phyloP scores from a whole-genome alignment of 164 flowering plant species.

The grape (Vitis vinifera) region DNA sequence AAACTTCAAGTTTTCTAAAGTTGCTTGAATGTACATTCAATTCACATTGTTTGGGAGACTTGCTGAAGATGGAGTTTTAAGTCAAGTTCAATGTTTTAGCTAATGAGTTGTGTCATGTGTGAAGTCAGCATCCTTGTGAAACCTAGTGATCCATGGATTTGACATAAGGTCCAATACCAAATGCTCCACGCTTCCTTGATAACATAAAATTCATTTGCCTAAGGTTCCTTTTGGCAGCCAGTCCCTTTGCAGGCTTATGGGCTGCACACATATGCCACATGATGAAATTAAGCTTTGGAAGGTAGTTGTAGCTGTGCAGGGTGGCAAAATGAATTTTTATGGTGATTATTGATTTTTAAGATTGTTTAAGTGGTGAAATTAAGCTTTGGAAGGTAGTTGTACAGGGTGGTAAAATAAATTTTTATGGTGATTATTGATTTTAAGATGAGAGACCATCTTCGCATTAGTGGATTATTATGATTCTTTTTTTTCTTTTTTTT shows the following conservation, averaged over 20 bases:
- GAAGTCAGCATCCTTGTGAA: neutral
- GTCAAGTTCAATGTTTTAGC: neutral
- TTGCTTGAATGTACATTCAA: no score
- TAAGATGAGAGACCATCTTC: no score
- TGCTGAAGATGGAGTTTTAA: no score
- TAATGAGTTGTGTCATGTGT: neutral
- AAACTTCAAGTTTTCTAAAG: no score
- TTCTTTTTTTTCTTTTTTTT: no score
- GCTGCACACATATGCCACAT: neutral
- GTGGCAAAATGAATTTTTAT: neutral
- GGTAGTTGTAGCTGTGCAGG: neutral
- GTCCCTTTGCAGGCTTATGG: neutral
- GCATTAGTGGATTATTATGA: no score
- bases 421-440: no score
- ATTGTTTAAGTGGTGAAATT: no score
- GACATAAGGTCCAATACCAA: neutral
- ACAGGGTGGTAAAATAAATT: no score
- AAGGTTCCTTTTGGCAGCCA: neutral
- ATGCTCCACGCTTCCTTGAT: neutral
- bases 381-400: no score
- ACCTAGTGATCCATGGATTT: neutral
- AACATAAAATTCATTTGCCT: neutral
- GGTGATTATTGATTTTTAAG: neutral
- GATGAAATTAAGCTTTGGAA: neutral
- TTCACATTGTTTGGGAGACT: no score